Evolutionary conservation across 2,329 filamentous ascomycete species (phyloP), one percentile per base, ranked within the genome.

Genomic region (Kalaharituber pfeilii): DNA sequence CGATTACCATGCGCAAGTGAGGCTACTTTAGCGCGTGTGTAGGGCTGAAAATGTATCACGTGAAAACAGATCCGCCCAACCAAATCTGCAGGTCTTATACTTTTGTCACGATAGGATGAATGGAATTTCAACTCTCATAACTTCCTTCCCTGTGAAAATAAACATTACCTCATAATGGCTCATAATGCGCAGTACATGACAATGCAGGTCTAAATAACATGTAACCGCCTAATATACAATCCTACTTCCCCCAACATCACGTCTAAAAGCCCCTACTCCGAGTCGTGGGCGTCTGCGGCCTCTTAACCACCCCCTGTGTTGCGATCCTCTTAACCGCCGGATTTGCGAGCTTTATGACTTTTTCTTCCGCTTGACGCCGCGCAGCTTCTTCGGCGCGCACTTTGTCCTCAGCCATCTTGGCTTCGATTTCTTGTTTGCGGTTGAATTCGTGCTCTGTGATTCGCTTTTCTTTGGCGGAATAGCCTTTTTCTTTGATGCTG

Each of bases 401-500:
- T 67, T 86, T 86, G 66, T 95, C 88, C 60, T 83, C 81, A 0
- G 83, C 86, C 84, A 95, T 95, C 69, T 94, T 79, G 2, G 83
- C 75, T 70, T 95, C 88, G 59, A 95, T 88, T 69, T 95, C 88
- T 76, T 94, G 87, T 68, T 84, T 87, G 51, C 80, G 75, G 66
- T 94, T 95, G 67, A 94, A 94, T 67, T 95, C 89, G 15, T 81
- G 82, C 70, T 96, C 89, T 0, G 83, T 89, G 49, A 94, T 79
- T 53, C 85, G 78, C 69, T 87, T 89, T 64, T 94, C 84, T 25
- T 85, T 76, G 11, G 82, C 80, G 13, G 85, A 94, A 66, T 94
- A 98, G 1, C 89, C 91, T 69, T 98, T 98, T 70, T 96, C 89
- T 70, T 94, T 95, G 65, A 98, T 78, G 1, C 84, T 91, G 69